Evolutionary conservation across 495 filamentous ascomycete species (phyloP).

Genomic region (Penicillium psychrofluorescens): DNA sequence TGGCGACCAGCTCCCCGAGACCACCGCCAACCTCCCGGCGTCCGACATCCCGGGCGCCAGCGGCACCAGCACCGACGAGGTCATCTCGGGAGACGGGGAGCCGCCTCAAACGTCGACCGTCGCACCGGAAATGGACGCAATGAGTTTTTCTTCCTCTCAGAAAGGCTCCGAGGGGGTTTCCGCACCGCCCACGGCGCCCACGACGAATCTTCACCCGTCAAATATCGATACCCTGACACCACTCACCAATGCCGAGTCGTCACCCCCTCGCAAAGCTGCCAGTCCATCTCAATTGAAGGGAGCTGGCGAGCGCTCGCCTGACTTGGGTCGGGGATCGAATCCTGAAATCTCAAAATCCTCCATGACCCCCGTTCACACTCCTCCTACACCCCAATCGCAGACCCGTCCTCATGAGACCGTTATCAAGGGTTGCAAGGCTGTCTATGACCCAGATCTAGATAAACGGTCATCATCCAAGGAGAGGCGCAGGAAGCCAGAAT

Average conservation of each 20-base stretch:
- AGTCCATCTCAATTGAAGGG: slow-evolving; percentile 43
- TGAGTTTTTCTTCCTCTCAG: slow-evolving; percentile 41
- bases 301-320: slow-evolving; percentile 13
- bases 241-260: slow-evolving; percentile 68
- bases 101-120: slow-evolving; percentile 2
- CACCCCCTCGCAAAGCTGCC: slow-evolving; percentile 52
- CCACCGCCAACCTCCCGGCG: slow-evolving; percentile 1
- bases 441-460: slow-evolving; percentile 71
- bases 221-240: slow-evolving; percentile 61
- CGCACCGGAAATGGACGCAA: too few species aligned
- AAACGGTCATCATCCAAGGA: slow-evolving; percentile 51
- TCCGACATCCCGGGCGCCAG: slow-evolving; percentile 4
- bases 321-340: slow-evolving; percentile 5
- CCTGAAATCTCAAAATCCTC: slow-evolving; percentile 18
- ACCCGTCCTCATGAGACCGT: slow-evolving; percentile 53
- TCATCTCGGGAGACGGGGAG: slow-evolving; percentile 2
- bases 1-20: slow-evolving; percentile 15
- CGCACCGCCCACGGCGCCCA: slow-evolving; percentile 10
- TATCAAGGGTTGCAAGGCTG: slow-evolving; percentile 60
- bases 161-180: slow-evolving; percentile 29
- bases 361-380: slow-evolving; percentile 44
- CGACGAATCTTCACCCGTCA: slow-evolving; percentile 38
- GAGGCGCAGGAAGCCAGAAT: slow-evolving; percentile 63
- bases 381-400: slow-evolving; percentile 46
- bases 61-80: slow-evolving; percentile 8